A percentile compares a stretch with the other conserved stretches of the same genome.
phyloP scores from a whole-genome alignment of 2,329 filamentous ascomycete genomes.

The Didymella glomerata region DNA sequence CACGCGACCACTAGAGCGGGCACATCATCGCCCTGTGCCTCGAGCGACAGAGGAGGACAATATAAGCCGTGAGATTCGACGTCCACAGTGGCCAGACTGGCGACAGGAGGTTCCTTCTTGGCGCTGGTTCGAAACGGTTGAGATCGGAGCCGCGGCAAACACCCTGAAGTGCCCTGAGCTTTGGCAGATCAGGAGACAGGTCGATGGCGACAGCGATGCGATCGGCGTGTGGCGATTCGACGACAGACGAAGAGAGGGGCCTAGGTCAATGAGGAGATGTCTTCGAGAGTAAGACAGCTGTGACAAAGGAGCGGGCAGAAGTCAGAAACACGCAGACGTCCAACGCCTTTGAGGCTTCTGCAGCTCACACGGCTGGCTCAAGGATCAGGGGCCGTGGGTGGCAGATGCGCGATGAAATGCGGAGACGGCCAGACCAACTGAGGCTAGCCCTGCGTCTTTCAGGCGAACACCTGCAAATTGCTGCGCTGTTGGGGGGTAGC shows the following conservation, averaged over 20 bases:
- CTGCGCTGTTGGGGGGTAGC: constrained; percentile 47
- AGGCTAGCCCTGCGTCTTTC: constrained; percentile 51
- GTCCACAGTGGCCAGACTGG: constrained; percentile 36
- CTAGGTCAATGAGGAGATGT: constrained; percentile 32
- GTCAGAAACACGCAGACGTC: constrained; percentile 44
- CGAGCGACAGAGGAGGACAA: constrained; percentile 40
- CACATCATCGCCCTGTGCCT: constrained; percentile 49
- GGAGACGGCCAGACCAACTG: constrained; percentile 51
- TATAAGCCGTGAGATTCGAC: constrained; percentile 29
- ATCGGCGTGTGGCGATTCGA: constrained; percentile 36
- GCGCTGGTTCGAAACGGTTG: constrained; percentile 47
- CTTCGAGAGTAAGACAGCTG: constrained; percentile 43
- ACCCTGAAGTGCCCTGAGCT: constrained; percentile 35
- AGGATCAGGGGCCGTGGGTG: constrained; percentile 52
- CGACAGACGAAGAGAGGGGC: constrained; percentile 29
- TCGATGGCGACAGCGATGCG: constrained; percentile 31
- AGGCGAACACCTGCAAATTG: constrained; percentile 53
- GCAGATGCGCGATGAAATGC: constrained; percentile 52
- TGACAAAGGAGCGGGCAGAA: constrained; percentile 47
- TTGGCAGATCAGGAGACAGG: constrained; percentile 36
- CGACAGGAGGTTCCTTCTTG: constrained; percentile 39
- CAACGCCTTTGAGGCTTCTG: constrained; percentile 55
- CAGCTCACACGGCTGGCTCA: constrained; percentile 48
- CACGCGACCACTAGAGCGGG: constrained; percentile 46
- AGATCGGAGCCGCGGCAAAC: constrained; percentile 36